phyloP scores from a whole-genome alignment of 192 early-diverging fungal species.

The Coemansia sp. region DNA sequence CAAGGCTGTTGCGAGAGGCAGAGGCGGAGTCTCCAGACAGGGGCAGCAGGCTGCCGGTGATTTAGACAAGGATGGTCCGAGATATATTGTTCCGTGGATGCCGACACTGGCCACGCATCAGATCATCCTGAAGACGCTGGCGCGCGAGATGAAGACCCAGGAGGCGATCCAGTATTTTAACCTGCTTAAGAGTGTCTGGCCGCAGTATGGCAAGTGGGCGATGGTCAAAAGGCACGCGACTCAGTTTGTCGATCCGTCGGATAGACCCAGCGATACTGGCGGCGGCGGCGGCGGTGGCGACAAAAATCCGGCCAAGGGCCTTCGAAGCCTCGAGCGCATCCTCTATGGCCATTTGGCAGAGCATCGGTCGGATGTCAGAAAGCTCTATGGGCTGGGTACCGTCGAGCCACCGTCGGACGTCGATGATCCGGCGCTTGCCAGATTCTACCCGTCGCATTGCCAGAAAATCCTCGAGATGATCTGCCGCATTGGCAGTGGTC shows the following conservation, averaged over 20 bases:
- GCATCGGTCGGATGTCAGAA: constrained; percentile 6
- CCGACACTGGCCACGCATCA: constrained; percentile 37
- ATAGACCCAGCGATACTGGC: not conserved
- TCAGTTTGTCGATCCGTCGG: not conserved
- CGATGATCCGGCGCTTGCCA: too few relatives aligned
- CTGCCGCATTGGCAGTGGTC: not conserved
- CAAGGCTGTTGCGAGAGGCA: too few relatives aligned
- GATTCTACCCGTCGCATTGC: constrained; percentile 10
- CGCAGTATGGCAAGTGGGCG: constrained; percentile 27
- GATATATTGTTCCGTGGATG: constrained; percentile 22
- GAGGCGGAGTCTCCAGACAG: not conserved
- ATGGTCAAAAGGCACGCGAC: not conserved
- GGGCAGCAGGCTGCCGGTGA: not conserved
- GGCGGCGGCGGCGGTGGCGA: not conserved
- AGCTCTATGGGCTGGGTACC: constrained; percentile 7
- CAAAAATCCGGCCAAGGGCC: not conserved
- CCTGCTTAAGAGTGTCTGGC: constrained; percentile 17
- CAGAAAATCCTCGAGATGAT: constrained; percentile 14
- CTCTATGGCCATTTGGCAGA: constrained; percentile 18
- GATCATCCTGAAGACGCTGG: constrained; percentile 21
- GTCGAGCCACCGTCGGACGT: too few relatives aligned
- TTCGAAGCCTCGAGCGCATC: constrained; percentile 15
- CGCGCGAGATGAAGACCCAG: not conserved
- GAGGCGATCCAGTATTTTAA: constrained; percentile 8
- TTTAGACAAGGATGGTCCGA: not conserved